Percentiles rank a stretch among this genome's conserved stretches.
phyloP scores from a whole-genome alignment of 1,284 basidiomycete genomes.

The Boletus nobilissimus region DNA sequence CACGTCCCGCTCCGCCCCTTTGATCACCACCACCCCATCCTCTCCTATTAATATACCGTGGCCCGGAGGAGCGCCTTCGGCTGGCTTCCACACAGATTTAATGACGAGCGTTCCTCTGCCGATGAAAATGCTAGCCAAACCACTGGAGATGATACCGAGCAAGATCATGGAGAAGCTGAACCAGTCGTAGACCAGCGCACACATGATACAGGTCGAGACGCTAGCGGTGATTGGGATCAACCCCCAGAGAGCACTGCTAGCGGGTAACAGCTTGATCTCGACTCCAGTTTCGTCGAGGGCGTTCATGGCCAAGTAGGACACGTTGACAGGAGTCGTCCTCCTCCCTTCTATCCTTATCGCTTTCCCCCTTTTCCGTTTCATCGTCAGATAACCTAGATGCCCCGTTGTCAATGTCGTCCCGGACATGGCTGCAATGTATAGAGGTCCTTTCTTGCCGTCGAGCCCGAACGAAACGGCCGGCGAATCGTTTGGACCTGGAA shows the following conservation, averaged over 20 bases:
- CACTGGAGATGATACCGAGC: constrained; percentile 45
- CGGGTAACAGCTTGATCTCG: background rate
- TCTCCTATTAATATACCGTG: constrained; percentile 33
- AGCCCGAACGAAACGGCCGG: constrained; percentile 41
- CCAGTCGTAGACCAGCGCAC: constrained; percentile 40
- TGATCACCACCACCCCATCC: constrained; percentile 36
- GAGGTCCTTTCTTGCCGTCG: constrained; percentile 44
- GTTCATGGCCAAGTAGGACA: constrained; percentile 38
- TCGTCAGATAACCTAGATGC: background rate
- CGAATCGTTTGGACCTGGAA: constrained; percentile 39
- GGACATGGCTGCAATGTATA: constrained; percentile 29
- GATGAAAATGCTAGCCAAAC: constrained; percentile 35
- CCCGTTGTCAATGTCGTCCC: background rate
- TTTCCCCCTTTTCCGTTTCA: background rate
- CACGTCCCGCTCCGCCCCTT: constrained; percentile 44
- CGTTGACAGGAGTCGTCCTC: background rate
- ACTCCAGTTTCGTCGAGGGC: background rate
- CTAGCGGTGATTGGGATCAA: constrained; percentile 40
- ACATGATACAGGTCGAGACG: constrained; percentile 34
- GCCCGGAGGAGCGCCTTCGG: constrained; percentile 34
- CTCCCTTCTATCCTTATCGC: background rate
- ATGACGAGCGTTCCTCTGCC: constrained; percentile 35
- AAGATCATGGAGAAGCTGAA: constrained; percentile 43
- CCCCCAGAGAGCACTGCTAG: constrained; percentile 30
- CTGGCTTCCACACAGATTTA: constrained; percentile 10